Base-by-base conservation (phyloP, 2,329 filamentous ascomycete genomes). In the Xylariaceae sp. region DNA sequence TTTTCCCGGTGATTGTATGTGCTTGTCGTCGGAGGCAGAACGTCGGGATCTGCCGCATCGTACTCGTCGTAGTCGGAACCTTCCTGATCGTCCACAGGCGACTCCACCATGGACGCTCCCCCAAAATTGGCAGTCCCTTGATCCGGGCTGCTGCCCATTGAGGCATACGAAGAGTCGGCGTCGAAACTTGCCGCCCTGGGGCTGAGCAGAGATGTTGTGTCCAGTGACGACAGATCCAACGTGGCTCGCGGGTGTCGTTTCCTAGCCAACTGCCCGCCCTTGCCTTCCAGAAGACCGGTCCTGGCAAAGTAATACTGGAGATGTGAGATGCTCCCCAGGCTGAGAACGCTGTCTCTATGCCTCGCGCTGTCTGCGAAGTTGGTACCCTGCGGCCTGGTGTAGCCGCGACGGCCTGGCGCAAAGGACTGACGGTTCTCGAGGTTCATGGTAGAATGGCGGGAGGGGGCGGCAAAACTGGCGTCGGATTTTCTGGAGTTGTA, bases 301-400 rank as follows among this genome's bases (percentile, higher is more conserved):
- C 92, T 74, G 22, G 92, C 90, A 64, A 98, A 98, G 63, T 96
- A 98, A 63, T 96, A 94, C 60, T 98, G 92, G 53, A 98, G 68
- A 64, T 98, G 92, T 36, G 89, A 87, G 50, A 98, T 98, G 60
- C 89, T 95, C 35, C 92, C 92, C 42, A 98, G 64, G 53, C 87
- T 94, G 76, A 96, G 82, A 45, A 98, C 92, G 55, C 89, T 95
- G 58, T 98, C 90, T 43, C 92, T 75, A 32, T 87, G 87, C 54
- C 79, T 80, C 29, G 92, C 92, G 36, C 89, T 95, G 39, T 84
- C 83, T 17, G 92, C 86, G 58, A 96, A 98, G 51, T 88, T 76
- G 32, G 85, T 93, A 34, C 80, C 85, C 56, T 88, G 83, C 1
- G 89, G 88, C 31, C 89, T 76, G 64, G 93, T 84, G 63, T 90